Conservation (phyloP, 164 flowering plant species). For the Macadamia tetraphylla region DNA sequence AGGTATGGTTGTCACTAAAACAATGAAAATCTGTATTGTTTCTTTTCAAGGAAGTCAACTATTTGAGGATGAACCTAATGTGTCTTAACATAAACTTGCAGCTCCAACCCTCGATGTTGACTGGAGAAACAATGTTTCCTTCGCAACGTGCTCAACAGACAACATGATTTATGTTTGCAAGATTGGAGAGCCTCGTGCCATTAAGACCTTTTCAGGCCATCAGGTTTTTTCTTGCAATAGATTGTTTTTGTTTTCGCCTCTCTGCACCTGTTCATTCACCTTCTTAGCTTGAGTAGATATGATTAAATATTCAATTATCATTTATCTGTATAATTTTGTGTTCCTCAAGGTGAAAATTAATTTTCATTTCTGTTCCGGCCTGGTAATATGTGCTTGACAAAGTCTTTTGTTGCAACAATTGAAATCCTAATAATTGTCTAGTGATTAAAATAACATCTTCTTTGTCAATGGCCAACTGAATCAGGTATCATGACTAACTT, state of each 20-base stretch:
- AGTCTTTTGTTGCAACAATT: too few species aligned
- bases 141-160: constrained; percentile 96
- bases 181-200: constrained; percentile 76
- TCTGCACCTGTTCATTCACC: neutral
- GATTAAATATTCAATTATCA: too few species aligned
- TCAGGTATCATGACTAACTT: too few species aligned
- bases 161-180: constrained; percentile 92
- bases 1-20: constrained; percentile 34
- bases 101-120: constrained; percentile 99
- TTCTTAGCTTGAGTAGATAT: too few species aligned
- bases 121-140: constrained; percentile 85
- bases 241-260: neutral
- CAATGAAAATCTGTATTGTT: neutral
- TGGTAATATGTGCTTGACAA: too few species aligned
- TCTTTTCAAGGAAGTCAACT: neutral
- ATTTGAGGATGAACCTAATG: neutral
- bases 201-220: constrained; percentile 78
- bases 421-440: too few species aligned
- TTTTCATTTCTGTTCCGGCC: too few species aligned
- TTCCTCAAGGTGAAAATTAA: too few species aligned
- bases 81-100: constrained; percentile 16
- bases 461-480: too few species aligned
- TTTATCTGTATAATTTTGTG: too few species aligned
- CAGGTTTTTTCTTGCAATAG: constrained; percentile 47
- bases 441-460: too few species aligned